These are phyloP conservation scores for Sporothrix sp. DNA, from an alignment of 2,329 filamentous ascomycete species.

Conservation along the genomic window DNA sequence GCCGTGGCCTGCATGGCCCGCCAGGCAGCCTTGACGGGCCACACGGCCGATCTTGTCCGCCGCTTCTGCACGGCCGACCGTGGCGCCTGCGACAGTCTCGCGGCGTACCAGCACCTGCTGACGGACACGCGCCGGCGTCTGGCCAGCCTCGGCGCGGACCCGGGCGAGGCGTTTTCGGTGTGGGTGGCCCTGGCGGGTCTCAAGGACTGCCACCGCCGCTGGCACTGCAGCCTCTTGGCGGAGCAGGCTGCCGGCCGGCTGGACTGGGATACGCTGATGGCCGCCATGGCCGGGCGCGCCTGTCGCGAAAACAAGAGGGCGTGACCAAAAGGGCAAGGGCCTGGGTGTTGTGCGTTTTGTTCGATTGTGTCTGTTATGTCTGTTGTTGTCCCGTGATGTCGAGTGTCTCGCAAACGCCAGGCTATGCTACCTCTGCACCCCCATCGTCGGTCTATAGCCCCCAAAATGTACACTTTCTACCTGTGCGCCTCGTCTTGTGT, in stretches of 20 bases:
- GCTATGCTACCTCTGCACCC: too few relatives aligned
- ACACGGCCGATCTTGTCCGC: constrained; percentile 9
- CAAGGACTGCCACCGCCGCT: constrained; percentile 5
- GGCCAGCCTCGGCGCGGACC: constrained; percentile 8
- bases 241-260: constrained; percentile 1
- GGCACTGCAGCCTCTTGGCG: constrained; percentile 7
- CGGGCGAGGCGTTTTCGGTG: constrained; percentile 15
- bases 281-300: constrained; percentile 9
- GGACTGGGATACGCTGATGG: constrained; percentile 15
- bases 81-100: constrained; percentile 12
- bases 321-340: background rate
- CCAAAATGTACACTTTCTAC: background rate
- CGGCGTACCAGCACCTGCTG: constrained; percentile 15
- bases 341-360: too few relatives aligned
- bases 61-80: constrained; percentile 12
- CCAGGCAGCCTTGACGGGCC: constrained; percentile 8
- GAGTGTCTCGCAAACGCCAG: too few relatives aligned
- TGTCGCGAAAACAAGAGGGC: constrained; percentile 2
- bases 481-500: background rate
- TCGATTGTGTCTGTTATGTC: too few relatives aligned
- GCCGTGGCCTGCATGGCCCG: constrained; percentile 11
- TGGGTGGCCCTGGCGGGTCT: constrained; percentile 15
- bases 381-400: too few relatives aligned
- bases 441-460: background rate
- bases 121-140: constrained; percentile 12